Conservation (phyloP, 2,329 filamentous ascomycete species). For the Cladophialophora immunda region DNA sequence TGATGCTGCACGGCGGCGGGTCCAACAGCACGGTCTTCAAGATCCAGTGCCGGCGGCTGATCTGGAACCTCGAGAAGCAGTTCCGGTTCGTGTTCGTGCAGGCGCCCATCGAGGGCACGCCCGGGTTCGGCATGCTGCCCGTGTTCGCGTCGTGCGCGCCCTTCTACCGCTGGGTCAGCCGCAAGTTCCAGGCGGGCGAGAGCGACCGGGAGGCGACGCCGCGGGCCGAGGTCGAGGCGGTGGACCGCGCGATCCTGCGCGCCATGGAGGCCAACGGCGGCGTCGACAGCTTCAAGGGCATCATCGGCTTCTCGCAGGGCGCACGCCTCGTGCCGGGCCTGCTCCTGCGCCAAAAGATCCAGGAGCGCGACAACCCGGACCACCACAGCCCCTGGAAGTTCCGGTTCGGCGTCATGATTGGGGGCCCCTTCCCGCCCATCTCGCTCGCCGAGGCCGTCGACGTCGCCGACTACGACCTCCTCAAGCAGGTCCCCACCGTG, state of each 20-base stretch:
- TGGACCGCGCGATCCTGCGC: conserved; percentile 35
- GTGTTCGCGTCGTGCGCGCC: conserved; percentile 49
- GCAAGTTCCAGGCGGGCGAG: conserved; percentile 33
- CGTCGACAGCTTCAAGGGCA: conserved; percentile 42
- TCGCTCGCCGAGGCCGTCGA: conserved; percentile 28
- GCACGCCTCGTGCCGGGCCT: conserved; percentile 43
- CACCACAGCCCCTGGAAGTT: conserved; percentile 30
- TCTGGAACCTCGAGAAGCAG: conserved; percentile 43
- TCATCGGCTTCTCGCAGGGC: conserved; percentile 49
- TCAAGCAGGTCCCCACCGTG: conserved; percentile 38
- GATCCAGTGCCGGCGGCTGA: conserved; percentile 49
- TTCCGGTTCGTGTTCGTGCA: conserved; percentile 51
- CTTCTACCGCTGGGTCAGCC: conserved; percentile 48
- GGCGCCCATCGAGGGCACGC: conserved; percentile 43
- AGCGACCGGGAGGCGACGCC: conserved; percentile 36
- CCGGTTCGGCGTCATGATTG: conserved; percentile 41
- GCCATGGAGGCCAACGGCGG: conserved; percentile 40
- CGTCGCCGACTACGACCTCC: conserved; percentile 32
- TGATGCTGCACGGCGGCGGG: conserved; percentile 54
- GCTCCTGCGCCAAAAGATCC: conserved; percentile 41
- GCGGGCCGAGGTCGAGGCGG: conserved; percentile 31
- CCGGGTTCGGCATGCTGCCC: conserved; percentile 50
- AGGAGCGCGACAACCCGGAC: conserved; percentile 26
- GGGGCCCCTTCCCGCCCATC: conserved; percentile 42
- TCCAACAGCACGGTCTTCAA: conserved; percentile 49